A percentile compares a stretch with the other conserved stretches of the same genome.
Conservation (phyloP, 805 yeast species). For the Danielia oregonensis region DNA sequence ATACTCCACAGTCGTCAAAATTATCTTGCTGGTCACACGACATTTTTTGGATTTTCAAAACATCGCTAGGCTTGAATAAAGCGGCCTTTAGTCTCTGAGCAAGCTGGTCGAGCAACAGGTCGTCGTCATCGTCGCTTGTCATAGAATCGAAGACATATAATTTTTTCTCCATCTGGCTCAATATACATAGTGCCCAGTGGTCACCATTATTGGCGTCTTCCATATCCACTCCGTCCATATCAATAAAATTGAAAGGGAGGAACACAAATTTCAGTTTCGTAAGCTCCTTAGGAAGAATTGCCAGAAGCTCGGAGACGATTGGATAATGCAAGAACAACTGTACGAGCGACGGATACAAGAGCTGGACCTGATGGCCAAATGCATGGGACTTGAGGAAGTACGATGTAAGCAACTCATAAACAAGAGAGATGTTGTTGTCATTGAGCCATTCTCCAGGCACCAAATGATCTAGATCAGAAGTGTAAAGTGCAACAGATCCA, state of each 20-base stretch:
- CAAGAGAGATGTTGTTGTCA: conserved; percentile 62
- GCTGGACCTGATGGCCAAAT: conserved; percentile 23
- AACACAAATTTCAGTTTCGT: conserved; percentile 46
- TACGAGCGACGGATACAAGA: conserved; percentile 58
- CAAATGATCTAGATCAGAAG: conserved; percentile 55
- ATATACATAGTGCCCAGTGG: conserved; percentile 70
- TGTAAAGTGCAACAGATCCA: conserved; percentile 55
- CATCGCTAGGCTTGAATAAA: conserved; percentile 20
- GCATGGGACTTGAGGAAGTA: conserved; percentile 16
- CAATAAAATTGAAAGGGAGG: conserved; percentile 66
- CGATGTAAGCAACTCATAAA: conserved; percentile 47
- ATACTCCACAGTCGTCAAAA: conserved; percentile 65
- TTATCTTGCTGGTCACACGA: conserved; percentile 58
- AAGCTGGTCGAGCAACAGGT: conserved; percentile 25
- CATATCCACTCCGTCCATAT: conserved; percentile 36
- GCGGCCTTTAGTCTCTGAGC: conserved; percentile 18
- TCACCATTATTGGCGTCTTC: conserved; percentile 63
- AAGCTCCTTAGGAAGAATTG: conserved; percentile 32
- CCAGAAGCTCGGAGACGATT: conserved; percentile 33
- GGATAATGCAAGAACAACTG: conserved; percentile 55
- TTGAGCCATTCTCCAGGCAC: conserved; percentile 70
- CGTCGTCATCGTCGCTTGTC: conserved; percentile 26
- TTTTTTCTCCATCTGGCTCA: conserved; percentile 43
- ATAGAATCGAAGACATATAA: conserved; percentile 61
- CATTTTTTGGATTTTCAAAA: conserved; percentile 27